A percentile compares a stretch with the other conserved stretches of the same genome.
Conservation (phyloP, 1,284 basidiomycete genomes). For the Fomitopsis palustris region DNA sequence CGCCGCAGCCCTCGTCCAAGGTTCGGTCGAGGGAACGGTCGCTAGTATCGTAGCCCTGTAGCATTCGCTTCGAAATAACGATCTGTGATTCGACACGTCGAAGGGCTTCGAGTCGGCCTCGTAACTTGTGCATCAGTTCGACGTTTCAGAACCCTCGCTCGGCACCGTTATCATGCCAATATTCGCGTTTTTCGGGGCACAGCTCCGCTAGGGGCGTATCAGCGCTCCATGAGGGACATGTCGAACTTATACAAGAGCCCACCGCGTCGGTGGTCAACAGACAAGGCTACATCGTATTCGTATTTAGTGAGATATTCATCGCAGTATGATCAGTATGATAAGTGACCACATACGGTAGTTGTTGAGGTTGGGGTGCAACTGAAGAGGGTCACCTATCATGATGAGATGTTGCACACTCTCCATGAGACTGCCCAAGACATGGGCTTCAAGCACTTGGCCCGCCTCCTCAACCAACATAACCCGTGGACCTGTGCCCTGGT, state of each 20-base stretch:
- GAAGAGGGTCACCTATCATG: constrained; percentile 37
- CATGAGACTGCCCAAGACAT: constrained; percentile 59
- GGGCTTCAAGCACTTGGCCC: constrained; percentile 75
- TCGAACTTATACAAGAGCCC: constrained; percentile 39
- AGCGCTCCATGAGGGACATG: constrained; percentile 46
- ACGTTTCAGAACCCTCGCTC: too few species aligned
- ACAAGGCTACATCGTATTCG: constrained; percentile 18
- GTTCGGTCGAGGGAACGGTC: too few species aligned
- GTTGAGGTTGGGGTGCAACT: constrained; percentile 64
- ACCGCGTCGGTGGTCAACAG: constrained; percentile 36
- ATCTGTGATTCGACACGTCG: too few species aligned
- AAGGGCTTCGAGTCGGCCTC: too few species aligned
- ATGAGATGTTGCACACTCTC: constrained; percentile 30
- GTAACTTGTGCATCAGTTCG: too few species aligned
- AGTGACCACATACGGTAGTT: constrained; percentile 48
- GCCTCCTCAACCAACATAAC: constrained; percentile 47
- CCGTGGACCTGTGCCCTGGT: constrained; percentile 32
- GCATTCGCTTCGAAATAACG: too few species aligned
- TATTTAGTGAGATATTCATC: neutral
- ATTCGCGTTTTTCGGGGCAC: too few species aligned
- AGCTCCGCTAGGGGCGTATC: too few species aligned
- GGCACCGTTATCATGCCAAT: too few species aligned
- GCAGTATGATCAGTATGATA: too few species aligned
- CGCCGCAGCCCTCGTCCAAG: too few species aligned
- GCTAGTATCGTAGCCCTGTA: too few species aligned